phyloP scores from a whole-genome alignment of 2,329 filamentous ascomycete species.

The Neonectria punicea region DNA sequence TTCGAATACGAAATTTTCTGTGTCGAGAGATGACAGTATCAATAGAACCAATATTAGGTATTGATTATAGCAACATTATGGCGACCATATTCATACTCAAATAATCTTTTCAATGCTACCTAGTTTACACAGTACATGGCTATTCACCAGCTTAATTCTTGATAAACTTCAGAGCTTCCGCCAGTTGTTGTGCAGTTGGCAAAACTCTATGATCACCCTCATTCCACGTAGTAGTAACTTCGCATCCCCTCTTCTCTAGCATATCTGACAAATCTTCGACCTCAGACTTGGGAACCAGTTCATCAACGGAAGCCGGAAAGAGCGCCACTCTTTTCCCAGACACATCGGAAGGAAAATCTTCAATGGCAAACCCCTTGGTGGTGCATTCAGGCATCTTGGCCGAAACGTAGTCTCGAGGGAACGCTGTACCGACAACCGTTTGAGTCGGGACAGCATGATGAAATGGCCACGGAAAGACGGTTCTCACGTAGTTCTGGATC shows the following conservation, averaged over 20 bases:
- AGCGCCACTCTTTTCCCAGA: constrained; percentile 3
- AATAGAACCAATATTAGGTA: no score
- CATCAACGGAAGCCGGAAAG: constrained; percentile 5
- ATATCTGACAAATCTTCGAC: background rate
- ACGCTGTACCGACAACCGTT: background rate
- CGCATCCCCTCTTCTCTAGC: constrained; percentile 1
- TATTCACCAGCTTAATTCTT: background rate
- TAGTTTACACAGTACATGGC: background rate
- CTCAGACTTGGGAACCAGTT: background rate
- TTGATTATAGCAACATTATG: no score
- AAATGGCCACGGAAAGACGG: background rate
- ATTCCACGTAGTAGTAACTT: background rate
- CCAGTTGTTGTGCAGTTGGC: background rate
- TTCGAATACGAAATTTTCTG: no score
- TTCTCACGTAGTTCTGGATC: background rate
- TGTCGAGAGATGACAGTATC: no score
- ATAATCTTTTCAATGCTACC: background rate
- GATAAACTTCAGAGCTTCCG: background rate
- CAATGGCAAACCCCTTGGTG: constrained; percentile 8
- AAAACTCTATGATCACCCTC: constrained; percentile 7
- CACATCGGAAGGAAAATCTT: background rate
- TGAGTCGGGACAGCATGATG: background rate
- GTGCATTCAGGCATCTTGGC: background rate
- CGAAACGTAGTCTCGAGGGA: constrained; percentile 1
- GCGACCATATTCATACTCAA: background rate